Evolutionary conservation across 805 yeast species (phyloP), one percentile per base, ranked within the genome.

Genomic region (Myxozyma kluyveri): DNA sequence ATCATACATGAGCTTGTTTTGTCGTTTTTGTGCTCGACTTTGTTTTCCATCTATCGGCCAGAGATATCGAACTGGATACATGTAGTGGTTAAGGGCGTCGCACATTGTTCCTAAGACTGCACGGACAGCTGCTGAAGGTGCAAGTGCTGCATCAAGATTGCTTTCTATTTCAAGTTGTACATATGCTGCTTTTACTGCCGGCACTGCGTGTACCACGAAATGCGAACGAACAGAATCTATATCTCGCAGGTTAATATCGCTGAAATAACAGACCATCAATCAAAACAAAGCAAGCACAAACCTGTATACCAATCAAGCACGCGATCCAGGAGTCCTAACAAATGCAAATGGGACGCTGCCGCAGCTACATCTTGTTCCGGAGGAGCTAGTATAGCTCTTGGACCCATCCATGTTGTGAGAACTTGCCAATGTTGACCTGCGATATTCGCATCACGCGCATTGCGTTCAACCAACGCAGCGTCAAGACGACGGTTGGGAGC

Each of bases 301-400:
- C 59, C 58, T 3, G 41, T 54, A 41, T 54, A 54, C 59, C 59
- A 54, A n/a, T 53, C 57, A 37, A 54, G 40, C 17, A 54, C 27
- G 19, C 54, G 29, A 23, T 44, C 50, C 12, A 42, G 14, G 22
- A 44, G 31, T 10, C 32, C 32, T 44, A 36, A 14, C 14, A 14
- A n/a, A n/a, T n/a, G n/a, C n/a, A n/a, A n/a, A n/a, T n/a, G n/a
- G n/a, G n/a, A n/a, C n/a, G n/a, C n/a, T n/a, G n/a, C n/a, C n/a
- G n/a, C 24, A 22, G 36, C 17, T 9, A 54, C 39, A 6, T 22
- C 31, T 4, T 22, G 22, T 12, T 39, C 41, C 24, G 59, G 53
- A 4, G 59, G 33, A 27, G 47, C 52, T 19, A 54, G 47, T 22
- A 54, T 27, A 12, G 58, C 33, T 40, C 52, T 54, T 12, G 59